Percentiles rank a stretch among this genome's conserved stretches.
Evolutionary conservation across 2,329 filamentous ascomycete genomes (phyloP).

Genomic region (Sphaerulina musiva): DNA sequence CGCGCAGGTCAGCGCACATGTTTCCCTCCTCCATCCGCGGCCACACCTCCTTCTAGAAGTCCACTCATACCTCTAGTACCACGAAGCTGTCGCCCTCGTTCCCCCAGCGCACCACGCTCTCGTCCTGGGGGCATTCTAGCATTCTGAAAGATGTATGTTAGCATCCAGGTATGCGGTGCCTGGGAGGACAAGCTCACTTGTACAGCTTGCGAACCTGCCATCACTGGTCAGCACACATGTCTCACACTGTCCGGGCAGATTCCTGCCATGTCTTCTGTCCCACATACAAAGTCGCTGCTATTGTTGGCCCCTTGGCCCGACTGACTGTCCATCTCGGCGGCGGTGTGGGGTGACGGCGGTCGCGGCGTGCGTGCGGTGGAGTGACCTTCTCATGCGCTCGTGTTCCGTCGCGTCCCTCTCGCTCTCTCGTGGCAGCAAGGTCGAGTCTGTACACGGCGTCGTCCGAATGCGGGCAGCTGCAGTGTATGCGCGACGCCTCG

Average conservation of each 20-base stretch:
- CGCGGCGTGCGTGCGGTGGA: slow-evolving; percentile 1
- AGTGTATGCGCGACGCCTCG: slow-evolving; percentile 9
- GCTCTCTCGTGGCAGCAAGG: slow-evolving; percentile 6
- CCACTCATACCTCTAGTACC: slow-evolving; percentile 71
- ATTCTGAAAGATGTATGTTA: slow-evolving; percentile 54
- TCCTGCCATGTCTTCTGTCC: background rate
- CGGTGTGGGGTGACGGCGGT: slow-evolving; percentile 8
- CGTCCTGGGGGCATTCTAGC: slow-evolving; percentile 90
- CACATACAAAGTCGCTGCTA: slow-evolving; percentile 90
- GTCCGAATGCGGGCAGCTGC: slow-evolving; percentile 14
- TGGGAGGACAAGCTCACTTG: slow-evolving; percentile 60
- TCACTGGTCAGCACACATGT: slow-evolving; percentile 10
- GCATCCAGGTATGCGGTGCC: background rate
- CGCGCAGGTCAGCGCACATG: slow-evolving; percentile 3
- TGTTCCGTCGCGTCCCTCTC: slow-evolving; percentile 3
- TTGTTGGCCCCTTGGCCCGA: slow-evolving; percentile 57
- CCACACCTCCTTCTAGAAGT: background rate
- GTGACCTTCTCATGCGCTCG: slow-evolving; percentile 10
- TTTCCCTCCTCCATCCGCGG: background rate
- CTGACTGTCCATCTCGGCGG: slow-evolving; percentile 40
- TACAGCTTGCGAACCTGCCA: slow-evolving; percentile 90
- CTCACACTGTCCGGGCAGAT: background rate
- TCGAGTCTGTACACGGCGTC: slow-evolving; percentile 7
- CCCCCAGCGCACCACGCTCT: slow-evolving; percentile 90
- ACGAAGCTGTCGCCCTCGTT: slow-evolving; percentile 94